Evolutionary conservation across 352 stramenopile species (phyloP).

Genomic region (Pythium brachiatum): DNA sequence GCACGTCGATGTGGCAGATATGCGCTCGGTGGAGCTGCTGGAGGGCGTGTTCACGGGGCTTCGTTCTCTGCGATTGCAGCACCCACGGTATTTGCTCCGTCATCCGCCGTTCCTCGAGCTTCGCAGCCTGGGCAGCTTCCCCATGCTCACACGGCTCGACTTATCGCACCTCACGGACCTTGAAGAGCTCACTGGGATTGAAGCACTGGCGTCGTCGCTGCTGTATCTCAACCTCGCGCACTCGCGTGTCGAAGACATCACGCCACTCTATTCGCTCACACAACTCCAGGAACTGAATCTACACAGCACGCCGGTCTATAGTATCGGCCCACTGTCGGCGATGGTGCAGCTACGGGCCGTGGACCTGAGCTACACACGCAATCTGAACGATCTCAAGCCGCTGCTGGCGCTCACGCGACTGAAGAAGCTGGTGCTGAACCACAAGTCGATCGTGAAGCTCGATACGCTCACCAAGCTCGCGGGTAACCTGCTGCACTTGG

Average conservation of each 20-base stretch:
- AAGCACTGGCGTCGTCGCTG: constrained; percentile 12
- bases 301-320: constrained; percentile 11
- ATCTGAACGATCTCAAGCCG: constrained; percentile 18
- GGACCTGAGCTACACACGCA: constrained; percentile 22
- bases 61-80: constrained; percentile 10
- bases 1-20: constrained; percentile 16
- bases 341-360: constrained; percentile 16
- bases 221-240: constrained; percentile 15
- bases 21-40: constrained; percentile 11
- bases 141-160: constrained; percentile 12
- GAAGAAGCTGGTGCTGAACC: constrained; percentile 22
- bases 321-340: constrained; percentile 10
- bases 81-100: constrained; percentile 16
- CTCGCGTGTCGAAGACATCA: constrained; percentile 16
- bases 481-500: constrained; percentile 17
- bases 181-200: constrained; percentile 18
- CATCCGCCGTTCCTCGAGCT: constrained; percentile 17
- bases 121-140: constrained; percentile 12
- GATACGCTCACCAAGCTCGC: constrained; percentile 16
- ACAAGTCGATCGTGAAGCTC: constrained; percentile 22
- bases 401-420: constrained; percentile 14
- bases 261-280: constrained; percentile 11
- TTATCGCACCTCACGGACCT: constrained; percentile 12
- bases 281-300: constrained; percentile 17
- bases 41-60: neutral